A percentile compares a stretch with the other conserved stretches of the same genome.
These are phyloP conservation scores for Allium cepa DNA, from an alignment of 106 monocot genomes.

Conservation along the genomic window DNA sequence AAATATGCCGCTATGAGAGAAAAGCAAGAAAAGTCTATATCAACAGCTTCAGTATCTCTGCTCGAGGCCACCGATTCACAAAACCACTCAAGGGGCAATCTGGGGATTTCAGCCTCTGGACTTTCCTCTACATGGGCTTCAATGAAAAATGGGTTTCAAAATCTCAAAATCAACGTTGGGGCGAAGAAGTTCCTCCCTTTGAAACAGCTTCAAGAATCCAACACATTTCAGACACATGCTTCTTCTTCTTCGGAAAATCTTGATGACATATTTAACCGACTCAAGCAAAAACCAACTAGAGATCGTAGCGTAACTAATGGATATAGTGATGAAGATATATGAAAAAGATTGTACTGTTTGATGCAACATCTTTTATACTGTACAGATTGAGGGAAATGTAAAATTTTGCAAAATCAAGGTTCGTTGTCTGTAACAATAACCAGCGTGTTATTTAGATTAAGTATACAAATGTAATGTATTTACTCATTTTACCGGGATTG, in stretches of 20 bases:
- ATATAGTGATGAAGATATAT: slow-evolving; percentile 1
- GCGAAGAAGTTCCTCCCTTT: slow-evolving; percentile 65
- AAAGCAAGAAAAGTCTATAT: slow-evolving; percentile 31
- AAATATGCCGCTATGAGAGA: slow-evolving; percentile 69
- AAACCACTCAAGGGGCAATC: slow-evolving; percentile 16
- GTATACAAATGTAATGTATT: no score
- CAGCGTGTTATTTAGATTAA: no score
- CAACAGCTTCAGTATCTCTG: slow-evolving; percentile 60
- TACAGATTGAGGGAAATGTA: no score
- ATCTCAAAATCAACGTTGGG: slow-evolving; percentile 61
- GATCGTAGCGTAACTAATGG: not conserved
- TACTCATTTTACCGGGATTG: no score
- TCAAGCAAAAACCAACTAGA: slow-evolving; percentile 44
- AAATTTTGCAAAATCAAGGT: no score
- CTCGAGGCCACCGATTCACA: slow-evolving; percentile 31
- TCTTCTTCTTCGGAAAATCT: slow-evolving; percentile 69
- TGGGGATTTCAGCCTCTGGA: slow-evolving; percentile 21
- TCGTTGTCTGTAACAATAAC: no score
- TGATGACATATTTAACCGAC: slow-evolving; percentile 81
- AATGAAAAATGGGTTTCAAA: slow-evolving; percentile 81
- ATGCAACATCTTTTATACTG: no score
- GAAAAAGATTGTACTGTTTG: no score
- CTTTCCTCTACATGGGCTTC: slow-evolving; percentile 71
- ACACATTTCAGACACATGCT: slow-evolving; percentile 11
- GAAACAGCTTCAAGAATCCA: slow-evolving; percentile 28